phyloP scores from a whole-genome alignment of 768 basidiomycete species.

The Tricholoma flavovirens region DNA sequence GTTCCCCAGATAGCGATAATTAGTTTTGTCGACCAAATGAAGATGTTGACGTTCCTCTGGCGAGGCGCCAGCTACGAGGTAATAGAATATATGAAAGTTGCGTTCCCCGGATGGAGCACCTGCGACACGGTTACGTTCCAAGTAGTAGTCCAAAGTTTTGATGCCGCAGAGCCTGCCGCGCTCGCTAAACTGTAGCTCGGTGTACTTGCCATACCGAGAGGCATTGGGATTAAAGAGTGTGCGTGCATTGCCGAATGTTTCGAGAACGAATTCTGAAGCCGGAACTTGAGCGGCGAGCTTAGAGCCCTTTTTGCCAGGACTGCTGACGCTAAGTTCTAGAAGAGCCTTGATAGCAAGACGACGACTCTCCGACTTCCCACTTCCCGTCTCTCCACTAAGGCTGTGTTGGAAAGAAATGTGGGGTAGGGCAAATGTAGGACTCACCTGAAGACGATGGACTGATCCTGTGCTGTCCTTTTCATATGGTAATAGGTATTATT shows the following conservation, averaged over 20 bases:
- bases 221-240: slow-evolving; percentile 93
- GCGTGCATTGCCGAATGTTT: slow-evolving; percentile 89
- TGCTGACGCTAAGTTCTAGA: slow-evolving; percentile 83
- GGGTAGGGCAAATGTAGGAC: slow-evolving; percentile 18
- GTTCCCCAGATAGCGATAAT: slow-evolving; percentile 84
- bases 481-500: slow-evolving; percentile 95
- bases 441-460: slow-evolving; percentile 81
- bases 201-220: slow-evolving; percentile 96
- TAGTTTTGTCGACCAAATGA: slow-evolving; percentile 71
- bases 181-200: slow-evolving; percentile 94
- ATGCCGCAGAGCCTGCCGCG: slow-evolving; percentile 83
- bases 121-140: slow-evolving; percentile 88
- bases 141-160: slow-evolving; percentile 95
- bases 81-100: slow-evolving; percentile 98
- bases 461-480: slow-evolving; percentile 90
- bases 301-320: slow-evolving; percentile 89
- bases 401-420: background rate
- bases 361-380: slow-evolving; percentile 90
- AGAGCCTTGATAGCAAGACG: slow-evolving; percentile 88
- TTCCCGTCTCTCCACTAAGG: slow-evolving; percentile 82
- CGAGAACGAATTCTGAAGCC: slow-evolving; percentile 91
- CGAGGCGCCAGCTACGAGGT: slow-evolving; percentile 87
- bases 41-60: slow-evolving; percentile 86
- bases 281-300: slow-evolving; percentile 86
- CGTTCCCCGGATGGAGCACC: slow-evolving; percentile 86